Evolutionary conservation across 176 grass and related monocot genomes (phyloP).

Genomic region (Aegilops bicornis): DNA sequence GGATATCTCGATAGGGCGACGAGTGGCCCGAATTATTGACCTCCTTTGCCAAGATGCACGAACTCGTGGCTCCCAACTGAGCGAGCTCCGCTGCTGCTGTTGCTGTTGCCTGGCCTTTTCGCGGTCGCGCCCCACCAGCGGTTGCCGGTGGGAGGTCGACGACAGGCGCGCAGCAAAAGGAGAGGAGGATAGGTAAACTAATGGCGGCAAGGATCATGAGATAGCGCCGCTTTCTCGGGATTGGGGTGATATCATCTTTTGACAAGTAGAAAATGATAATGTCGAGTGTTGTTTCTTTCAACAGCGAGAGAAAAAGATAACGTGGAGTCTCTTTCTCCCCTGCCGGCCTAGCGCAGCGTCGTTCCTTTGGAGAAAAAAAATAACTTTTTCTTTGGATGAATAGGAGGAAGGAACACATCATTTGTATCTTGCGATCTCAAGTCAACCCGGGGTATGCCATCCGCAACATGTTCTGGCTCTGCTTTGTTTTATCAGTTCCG

Average conservation of each 20-base stretch:
- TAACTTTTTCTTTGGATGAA: not conserved
- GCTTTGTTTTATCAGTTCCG: too few relatives aligned
- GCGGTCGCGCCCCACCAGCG: constrained; percentile 16
- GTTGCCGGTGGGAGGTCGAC: constrained; percentile 39
- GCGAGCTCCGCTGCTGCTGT: not conserved
- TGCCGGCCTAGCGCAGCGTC: not conserved
- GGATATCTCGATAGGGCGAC: constrained; percentile 25
- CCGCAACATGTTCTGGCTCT: not conserved
- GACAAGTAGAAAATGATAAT: not conserved
- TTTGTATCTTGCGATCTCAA: not conserved
- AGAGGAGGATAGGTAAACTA: not conserved
- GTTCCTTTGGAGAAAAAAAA: not conserved
- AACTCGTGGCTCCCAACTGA: constrained; percentile 19
- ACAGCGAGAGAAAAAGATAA: not conserved
- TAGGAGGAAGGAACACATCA: not conserved
- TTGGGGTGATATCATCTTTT: not conserved
- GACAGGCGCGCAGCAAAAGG: constrained; percentile 6
- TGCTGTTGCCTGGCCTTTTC: not conserved
- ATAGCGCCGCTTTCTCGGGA: constrained; percentile 1
- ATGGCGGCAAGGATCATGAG: constrained; percentile 36
- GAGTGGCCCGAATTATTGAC: constrained; percentile 19
- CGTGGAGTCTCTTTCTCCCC: not conserved
- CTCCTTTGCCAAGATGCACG: not conserved
- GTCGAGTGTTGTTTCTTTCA: not conserved
- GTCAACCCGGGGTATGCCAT: not conserved